Evolutionary conservation across 495 filamentous ascomycete genomes (phyloP).

Genomic region (Extremus antarcticus): DNA sequence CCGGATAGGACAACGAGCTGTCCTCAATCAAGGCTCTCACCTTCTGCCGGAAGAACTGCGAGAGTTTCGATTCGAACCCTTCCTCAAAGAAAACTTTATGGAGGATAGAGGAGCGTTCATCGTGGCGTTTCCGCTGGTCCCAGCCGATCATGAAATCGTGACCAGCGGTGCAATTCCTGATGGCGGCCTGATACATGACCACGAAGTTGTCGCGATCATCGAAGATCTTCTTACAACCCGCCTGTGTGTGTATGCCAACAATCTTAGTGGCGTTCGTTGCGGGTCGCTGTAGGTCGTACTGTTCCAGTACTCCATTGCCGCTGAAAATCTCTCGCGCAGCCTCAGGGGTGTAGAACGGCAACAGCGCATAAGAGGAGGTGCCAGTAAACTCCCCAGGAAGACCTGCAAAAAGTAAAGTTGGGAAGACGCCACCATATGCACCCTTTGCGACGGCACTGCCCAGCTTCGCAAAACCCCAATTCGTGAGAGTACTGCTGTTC

Average conservation of each 20-base stretch:
- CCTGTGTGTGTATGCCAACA: conserved; percentile 28
- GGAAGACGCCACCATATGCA: conserved; percentile 28
- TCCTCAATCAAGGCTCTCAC: conserved; percentile 29
- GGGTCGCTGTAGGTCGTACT: conserved; percentile 30
- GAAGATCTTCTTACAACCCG: conserved; percentile 31
- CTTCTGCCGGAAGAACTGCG: conserved; percentile 27
- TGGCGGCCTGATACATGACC: conserved; percentile 33
- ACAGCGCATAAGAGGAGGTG: conserved; percentile 32
- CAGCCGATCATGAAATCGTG: conserved; percentile 36
- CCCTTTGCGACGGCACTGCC: conserved; percentile 15
- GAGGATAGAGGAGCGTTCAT: conserved; percentile 29
- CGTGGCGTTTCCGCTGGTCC: conserved; percentile 30
- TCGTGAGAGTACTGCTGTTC: conserved; percentile 26
- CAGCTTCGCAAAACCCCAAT: conserved; percentile 28
- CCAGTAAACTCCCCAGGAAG: conserved; percentile 21
- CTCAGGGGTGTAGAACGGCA: conserved; percentile 34
- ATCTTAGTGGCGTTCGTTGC: conserved; percentile 11
- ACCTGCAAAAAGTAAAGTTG: conserved; percentile 22
- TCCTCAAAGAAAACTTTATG: conserved; percentile 32
- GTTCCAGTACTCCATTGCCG: conserved; percentile 35
- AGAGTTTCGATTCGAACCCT: conserved; percentile 30
- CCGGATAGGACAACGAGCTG: conserved; percentile 27
- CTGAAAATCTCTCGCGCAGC: conserved; percentile 42
- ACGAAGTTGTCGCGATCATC: conserved; percentile 33
- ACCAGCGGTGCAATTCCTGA: conserved; percentile 17